These are phyloP conservation scores for Pyricularia pennisetigena DNA, from an alignment of 2,329 filamentous ascomycete genomes.

Conservation along the genomic window DNA sequence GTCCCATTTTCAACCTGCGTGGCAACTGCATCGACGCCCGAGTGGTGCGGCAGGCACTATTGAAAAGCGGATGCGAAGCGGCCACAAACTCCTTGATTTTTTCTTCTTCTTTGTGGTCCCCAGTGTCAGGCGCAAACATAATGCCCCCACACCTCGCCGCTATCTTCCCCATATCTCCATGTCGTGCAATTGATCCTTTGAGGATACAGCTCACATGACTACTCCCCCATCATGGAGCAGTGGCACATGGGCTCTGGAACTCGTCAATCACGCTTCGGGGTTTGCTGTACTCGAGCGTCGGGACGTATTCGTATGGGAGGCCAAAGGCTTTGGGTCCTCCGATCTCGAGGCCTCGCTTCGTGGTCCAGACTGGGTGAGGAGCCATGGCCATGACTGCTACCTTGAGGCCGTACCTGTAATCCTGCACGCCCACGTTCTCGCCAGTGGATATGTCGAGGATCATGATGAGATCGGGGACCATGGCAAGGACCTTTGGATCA, in stretches of 20 bases:
- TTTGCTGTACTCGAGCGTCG: constrained; percentile 36
- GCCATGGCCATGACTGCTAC: constrained; percentile 36
- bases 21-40: neutral
- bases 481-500: constrained; percentile 27
- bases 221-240: neutral
- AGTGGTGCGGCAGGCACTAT: neutral
- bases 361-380: constrained; percentile 27
- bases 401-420: constrained; percentile 43
- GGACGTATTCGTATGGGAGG: constrained; percentile 34
- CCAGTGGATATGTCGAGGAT: constrained; percentile 47
- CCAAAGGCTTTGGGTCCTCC: constrained; percentile 40
- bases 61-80: neutral
- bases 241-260: constrained; percentile 14
- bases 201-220: neutral
- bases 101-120: neutral
- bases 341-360: constrained; percentile 34
- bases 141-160: no score
- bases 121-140: neutral
- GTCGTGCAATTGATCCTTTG: neutral
- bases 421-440: constrained; percentile 44
- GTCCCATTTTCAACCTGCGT: no score
- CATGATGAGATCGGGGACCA: constrained; percentile 46
- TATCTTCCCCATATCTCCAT: neutral
- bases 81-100: neutral
- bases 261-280: constrained; percentile 45